Percentiles rank a stretch among this genome's conserved stretches.
Evolutionary conservation across 1,284 basidiomycete species (phyloP).

Genomic region (Pholiota adiposa): DNA sequence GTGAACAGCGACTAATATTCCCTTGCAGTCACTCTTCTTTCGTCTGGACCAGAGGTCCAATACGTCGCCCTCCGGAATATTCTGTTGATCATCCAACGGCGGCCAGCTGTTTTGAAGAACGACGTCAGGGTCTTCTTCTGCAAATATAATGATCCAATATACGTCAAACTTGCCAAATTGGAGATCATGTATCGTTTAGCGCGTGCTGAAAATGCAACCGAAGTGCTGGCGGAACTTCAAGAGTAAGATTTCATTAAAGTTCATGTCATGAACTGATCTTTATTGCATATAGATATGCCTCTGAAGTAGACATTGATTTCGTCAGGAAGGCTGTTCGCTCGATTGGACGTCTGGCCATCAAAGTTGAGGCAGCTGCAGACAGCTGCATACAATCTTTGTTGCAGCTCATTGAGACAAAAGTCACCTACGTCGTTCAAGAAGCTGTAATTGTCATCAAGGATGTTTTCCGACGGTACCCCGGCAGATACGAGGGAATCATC

Average conservation of each 20-base stretch:
- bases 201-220: constrained; percentile 87
- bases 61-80: constrained; percentile 98
- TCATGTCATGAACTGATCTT: constrained; percentile 5
- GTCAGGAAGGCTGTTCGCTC: constrained; percentile 97
- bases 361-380: constrained; percentile 90
- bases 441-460: constrained; percentile 98
- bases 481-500: constrained; percentile 95
- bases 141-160: constrained; percentile 99
- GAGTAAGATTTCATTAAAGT: constrained; percentile 62
- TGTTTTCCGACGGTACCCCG: constrained; percentile 97
- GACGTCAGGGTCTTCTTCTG: constrained; percentile 99
- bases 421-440: constrained; percentile 97
- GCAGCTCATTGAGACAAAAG: constrained; percentile 89
- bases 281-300: constrained; percentile 77
- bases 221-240: constrained; percentile 92
- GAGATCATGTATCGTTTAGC: constrained; percentile 99
- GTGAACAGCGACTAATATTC: not conserved
- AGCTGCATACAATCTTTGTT: constrained; percentile 89
- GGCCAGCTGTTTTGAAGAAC: constrained; percentile 91
- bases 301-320: constrained; percentile 98
- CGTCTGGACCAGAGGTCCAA: constrained; percentile 97
- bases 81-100: constrained; percentile 93
- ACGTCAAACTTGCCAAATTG: constrained; percentile 97
- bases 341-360: constrained; percentile 96
- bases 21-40: constrained; percentile 83